Percentiles rank a stretch among this genome's conserved stretches.
These are phyloP conservation scores for Posidonia oceanica DNA, from an alignment of 116 monocot genomes.

Conservation along the genomic window DNA sequence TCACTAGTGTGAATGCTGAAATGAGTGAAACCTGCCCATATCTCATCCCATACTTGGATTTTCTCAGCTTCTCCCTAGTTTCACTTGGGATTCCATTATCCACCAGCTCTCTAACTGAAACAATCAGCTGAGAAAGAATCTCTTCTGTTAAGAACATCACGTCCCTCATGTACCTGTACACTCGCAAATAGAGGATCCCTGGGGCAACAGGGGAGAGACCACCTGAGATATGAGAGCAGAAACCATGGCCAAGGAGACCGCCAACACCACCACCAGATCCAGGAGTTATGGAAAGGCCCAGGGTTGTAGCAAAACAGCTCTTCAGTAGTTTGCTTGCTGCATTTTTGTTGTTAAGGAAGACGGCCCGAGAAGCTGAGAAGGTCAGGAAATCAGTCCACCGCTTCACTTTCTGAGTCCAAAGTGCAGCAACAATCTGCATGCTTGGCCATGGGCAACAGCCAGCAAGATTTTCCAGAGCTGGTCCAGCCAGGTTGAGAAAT, in stretches of 20 bases:
- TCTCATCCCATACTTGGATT: constrained; percentile 32
- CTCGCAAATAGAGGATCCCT: constrained; percentile 80
- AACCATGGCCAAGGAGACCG: constrained; percentile 85
- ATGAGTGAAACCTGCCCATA: constrained; percentile 54
- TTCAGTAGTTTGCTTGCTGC: constrained; percentile 69
- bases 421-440: constrained; percentile 89
- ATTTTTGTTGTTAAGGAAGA: constrained; percentile 80
- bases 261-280: constrained; percentile 53
- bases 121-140: constrained; percentile 65
- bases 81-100: constrained; percentile 24
- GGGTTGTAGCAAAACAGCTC: constrained; percentile 67
- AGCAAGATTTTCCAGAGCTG: constrained; percentile 79
- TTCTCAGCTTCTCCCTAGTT: constrained; percentile 33
- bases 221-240: constrained; percentile 69
- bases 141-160: constrained; percentile 48
- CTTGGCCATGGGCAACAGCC: constrained; percentile 98
- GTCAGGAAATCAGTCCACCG: constrained; percentile 84
- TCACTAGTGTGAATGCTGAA: constrained; percentile 39
- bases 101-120: constrained; percentile 55
- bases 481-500: constrained; percentile 89
- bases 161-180: constrained; percentile 61
- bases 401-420: constrained; percentile 96
- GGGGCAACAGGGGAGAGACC: constrained; percentile 83
- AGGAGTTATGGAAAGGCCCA: constrained; percentile 29
- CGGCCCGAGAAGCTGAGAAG: constrained; percentile 84